Evolutionary conservation across 257 asterid species (phyloP).

Genomic region (Salvia splendens): DNA sequence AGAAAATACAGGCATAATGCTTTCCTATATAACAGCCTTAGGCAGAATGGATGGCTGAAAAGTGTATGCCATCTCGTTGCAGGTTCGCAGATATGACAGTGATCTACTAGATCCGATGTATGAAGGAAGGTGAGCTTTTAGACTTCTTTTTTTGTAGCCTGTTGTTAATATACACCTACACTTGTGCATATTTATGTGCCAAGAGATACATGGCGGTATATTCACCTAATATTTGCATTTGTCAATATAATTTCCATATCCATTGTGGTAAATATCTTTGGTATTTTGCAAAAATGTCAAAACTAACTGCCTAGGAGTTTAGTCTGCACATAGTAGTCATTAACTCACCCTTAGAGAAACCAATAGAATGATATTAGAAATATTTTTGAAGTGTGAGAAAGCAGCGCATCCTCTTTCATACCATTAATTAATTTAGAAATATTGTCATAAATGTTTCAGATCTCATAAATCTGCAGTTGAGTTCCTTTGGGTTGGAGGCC

Average conservation of each 20-base stretch:
- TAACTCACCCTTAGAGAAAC: not conserved
- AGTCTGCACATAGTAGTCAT: constrained; percentile 18
- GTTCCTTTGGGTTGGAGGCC: constrained; percentile 92
- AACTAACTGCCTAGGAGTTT: constrained; percentile 11
- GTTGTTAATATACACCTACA: constrained; percentile 1
- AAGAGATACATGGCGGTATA: not conserved
- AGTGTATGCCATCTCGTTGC: constrained; percentile 36
- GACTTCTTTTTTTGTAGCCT: constrained; percentile 22
- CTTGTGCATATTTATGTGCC: constrained; percentile 24
- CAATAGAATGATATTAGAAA: constrained; percentile 1
- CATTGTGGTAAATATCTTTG: constrained; percentile 4
- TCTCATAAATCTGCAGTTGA: constrained; percentile 70
- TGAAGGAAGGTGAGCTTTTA: constrained; percentile 65
- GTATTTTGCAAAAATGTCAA: not conserved
- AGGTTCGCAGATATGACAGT: constrained; percentile 74
- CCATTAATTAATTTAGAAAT: constrained; percentile 15
- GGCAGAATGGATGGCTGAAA: constrained; percentile 23
- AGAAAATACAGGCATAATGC: constrained; percentile 11
- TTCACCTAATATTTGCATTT: constrained; percentile 23
- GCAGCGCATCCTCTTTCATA: constrained; percentile 14
- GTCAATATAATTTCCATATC: too few species aligned
- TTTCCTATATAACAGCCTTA: constrained; percentile 24
- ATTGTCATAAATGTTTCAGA: too few species aligned
- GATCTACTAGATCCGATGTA: constrained; percentile 78
- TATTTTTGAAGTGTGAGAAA: constrained; percentile 12